These are phyloP conservation scores for Ilyonectria destructans DNA, from an alignment of 2,329 filamentous ascomycete species.

Conservation along the genomic window DNA sequence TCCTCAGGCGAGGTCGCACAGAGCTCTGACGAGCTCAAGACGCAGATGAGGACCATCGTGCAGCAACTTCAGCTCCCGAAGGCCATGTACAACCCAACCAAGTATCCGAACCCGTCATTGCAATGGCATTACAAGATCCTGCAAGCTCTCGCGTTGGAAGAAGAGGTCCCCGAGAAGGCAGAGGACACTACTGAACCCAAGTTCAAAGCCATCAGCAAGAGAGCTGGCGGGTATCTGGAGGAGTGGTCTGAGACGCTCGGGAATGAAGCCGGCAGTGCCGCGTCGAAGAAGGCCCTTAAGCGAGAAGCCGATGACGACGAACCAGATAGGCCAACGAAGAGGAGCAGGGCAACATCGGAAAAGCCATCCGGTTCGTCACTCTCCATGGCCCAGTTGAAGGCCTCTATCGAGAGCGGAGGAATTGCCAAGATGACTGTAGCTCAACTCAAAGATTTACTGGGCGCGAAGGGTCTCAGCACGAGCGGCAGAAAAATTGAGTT, in stretches of 20 bases:
- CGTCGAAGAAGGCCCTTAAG: slow-evolving; percentile 64
- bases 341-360: slow-evolving; percentile 55
- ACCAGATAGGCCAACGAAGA: slow-evolving; percentile 64
- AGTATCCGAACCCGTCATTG: slow-evolving; percentile 91
- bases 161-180: slow-evolving; percentile 84
- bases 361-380: slow-evolving; percentile 56
- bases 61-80: slow-evolving; percentile 92
- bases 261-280: slow-evolving; percentile 62
- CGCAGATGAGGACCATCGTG: slow-evolving; percentile 86
- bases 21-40: slow-evolving; percentile 81
- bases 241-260: slow-evolving; percentile 83
- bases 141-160: slow-evolving; percentile 91
- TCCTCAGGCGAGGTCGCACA: slow-evolving; percentile 68
- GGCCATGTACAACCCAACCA: slow-evolving; percentile 85
- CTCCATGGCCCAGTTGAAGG: slow-evolving; percentile 64
- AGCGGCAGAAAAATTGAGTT: slow-evolving; percentile 70
- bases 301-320: slow-evolving; percentile 66
- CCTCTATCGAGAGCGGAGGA: slow-evolving; percentile 61
- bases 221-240: slow-evolving; percentile 83
- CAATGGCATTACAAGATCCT: slow-evolving; percentile 99
- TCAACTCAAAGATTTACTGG: slow-evolving; percentile 67
- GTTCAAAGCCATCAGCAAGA: slow-evolving; percentile 90
- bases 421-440: slow-evolving; percentile 70
- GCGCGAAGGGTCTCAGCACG: slow-evolving; percentile 63
- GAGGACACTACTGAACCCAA: slow-evolving; percentile 88